A percentile compares a stretch with the other conserved stretches of the same genome.
Evolutionary conservation across 768 basidiomycete genomes (phyloP).

Genomic region (Stropharia rugosoannulata): DNA sequence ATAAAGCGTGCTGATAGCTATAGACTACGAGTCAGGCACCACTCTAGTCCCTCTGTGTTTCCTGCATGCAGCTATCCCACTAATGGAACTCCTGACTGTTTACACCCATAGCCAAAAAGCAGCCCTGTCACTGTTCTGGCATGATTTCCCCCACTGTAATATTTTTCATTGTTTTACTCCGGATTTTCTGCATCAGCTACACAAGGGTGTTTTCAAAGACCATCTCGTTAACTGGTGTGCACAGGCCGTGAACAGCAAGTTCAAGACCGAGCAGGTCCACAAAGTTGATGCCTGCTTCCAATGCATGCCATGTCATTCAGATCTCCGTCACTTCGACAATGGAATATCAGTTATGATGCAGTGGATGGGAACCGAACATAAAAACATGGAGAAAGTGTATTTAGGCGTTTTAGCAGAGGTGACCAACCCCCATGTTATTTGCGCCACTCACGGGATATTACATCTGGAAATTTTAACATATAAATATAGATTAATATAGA

Average conservation of each 20-base stretch:
- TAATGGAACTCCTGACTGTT: no score
- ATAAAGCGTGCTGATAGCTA: no score
- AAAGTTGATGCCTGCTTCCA: slow-evolving; percentile 11
- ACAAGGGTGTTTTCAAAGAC: slow-evolving; percentile 48
- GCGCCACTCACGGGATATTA: background rate
- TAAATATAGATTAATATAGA: no score
- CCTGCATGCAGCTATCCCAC: no score
- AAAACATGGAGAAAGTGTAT: slow-evolving; percentile 1
- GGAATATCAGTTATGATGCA: background rate
- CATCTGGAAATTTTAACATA: no score
- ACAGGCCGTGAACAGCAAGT: slow-evolving; percentile 5
- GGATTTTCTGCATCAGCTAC: slow-evolving; percentile 45
- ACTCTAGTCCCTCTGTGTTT: no score
- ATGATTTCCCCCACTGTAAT: slow-evolving; percentile 20
- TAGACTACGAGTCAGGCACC: no score
- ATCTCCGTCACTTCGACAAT: slow-evolving; percentile 3
- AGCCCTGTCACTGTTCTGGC: no score
- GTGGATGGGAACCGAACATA: slow-evolving; percentile 3
- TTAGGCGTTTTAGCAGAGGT: background rate
- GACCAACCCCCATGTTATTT: background rate
- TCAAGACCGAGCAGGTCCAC: no score
- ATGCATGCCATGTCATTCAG: slow-evolving; percentile 1
- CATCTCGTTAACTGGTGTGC: slow-evolving; percentile 32
- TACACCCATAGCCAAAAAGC: no score
- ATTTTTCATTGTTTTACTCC: slow-evolving; percentile 32